phyloP scores from a whole-genome alignment of 306 rosid genomes.

The Vigna reflexopilosa region DNA sequence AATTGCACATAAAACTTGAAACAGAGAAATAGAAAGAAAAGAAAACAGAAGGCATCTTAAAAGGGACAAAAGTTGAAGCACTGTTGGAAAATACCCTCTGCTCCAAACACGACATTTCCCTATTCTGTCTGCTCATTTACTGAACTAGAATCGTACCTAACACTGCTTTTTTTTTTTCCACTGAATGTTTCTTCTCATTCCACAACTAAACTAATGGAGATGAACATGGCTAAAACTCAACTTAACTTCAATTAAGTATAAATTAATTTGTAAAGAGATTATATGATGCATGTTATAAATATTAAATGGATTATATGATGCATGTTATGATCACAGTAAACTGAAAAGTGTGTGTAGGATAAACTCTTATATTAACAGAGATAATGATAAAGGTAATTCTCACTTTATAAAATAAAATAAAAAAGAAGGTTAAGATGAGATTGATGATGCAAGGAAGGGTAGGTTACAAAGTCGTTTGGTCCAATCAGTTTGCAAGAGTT shows the following conservation, averaged over 20 bases:
- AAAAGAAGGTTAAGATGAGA: neutral
- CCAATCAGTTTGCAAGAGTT: slow-evolving; percentile 39
- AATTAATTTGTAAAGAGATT: no score
- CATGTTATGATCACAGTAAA: no score
- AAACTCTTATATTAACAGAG: no score
- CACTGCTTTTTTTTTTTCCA: slow-evolving; percentile 27
- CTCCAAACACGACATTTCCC: slow-evolving; percentile 37
- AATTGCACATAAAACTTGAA: no score
- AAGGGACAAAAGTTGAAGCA: slow-evolving; percentile 35
- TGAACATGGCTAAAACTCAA: no score
- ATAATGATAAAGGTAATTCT: no score
- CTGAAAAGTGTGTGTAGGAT: no score
- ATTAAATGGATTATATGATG: no score
- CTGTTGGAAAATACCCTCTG: slow-evolving; percentile 30
- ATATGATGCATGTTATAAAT: no score
- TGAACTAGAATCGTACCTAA: slow-evolving; percentile 40
- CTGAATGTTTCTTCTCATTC: slow-evolving; percentile 28
- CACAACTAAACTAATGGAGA: neutral
- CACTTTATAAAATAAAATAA: no score
- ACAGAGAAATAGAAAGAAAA: no score
- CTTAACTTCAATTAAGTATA: no score
- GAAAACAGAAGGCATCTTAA: slow-evolving; percentile 22
- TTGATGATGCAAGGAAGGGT: neutral
- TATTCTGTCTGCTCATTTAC: slow-evolving; percentile 29
- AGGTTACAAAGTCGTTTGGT: slow-evolving; percentile 45